Percentiles rank a stretch among this genome's conserved stretches.
These are phyloP conservation scores for Suillus variegatus DNA, from an alignment of 768 basidiomycete genomes.

Conservation along the genomic window DNA sequence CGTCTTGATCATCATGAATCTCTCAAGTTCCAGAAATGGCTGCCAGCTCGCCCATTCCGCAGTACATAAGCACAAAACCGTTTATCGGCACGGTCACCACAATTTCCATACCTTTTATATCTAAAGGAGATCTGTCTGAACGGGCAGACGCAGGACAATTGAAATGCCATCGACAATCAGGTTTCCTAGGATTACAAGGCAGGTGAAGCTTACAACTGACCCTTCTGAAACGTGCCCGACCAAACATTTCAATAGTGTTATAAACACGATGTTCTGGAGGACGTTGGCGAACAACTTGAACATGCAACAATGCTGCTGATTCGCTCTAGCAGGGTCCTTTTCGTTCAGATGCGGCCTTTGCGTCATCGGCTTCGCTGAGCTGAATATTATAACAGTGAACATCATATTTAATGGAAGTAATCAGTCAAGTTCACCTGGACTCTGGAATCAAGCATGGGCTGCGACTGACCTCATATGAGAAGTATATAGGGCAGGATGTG, in stretches of 20 bases:
- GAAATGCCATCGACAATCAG: not conserved
- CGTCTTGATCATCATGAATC: not conserved
- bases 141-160: not conserved
- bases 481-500: constrained; percentile 33
- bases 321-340: not conserved
- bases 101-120: not conserved
- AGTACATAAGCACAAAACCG: not conserved
- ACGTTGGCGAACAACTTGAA: not conserved
- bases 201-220: not conserved
- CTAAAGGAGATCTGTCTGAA: not conserved
- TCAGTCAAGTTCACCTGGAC: not conserved
- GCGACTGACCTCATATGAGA: constrained; percentile 30
- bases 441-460: not conserved
- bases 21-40: not conserved
- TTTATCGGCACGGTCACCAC: not conserved
- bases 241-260: not conserved
- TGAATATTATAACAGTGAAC: not conserved
- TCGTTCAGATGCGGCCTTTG: not conserved
- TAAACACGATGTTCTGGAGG: not conserved
- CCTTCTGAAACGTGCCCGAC: not conserved
- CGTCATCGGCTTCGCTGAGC: not conserved
- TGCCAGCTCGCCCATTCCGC: not conserved
- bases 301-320: not conserved
- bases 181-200: not conserved
- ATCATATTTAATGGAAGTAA: not conserved